Evolutionary conservation across 2,329 filamentous ascomycete species (phyloP), one percentile per base, ranked within the genome.

Genomic region (Ascochyta koolunga): DNA sequence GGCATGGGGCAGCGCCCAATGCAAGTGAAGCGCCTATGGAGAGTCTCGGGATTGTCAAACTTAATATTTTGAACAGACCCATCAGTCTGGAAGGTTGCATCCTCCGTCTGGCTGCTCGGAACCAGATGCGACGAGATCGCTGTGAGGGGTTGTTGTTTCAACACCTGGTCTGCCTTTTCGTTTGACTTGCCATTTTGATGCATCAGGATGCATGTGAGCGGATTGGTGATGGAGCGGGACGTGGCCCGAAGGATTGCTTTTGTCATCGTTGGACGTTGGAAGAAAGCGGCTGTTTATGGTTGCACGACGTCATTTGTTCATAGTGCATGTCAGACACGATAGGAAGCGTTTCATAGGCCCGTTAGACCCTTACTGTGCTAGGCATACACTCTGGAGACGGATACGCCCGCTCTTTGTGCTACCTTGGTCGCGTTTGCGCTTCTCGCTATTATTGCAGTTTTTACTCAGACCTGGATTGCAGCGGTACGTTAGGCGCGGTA

Each of bases 341-440:
- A 45, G 39, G 35, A 29, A 45, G 31, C 40, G 51, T 54, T 54
- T 49, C 51, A 54, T 39, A 29, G 44, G 24, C 44, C 51, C 35
- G 39, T 22, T 27, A 45, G 35, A 54, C 46, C 45, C 51, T 54
- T 49, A 40, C 41, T 41, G n/a, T 50, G 39, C 36, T 16, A 54
- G 40, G 35, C 45, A 37, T 24, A 35, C 19, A 15, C 29, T 33
- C 45, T 40, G 35, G 22, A 49, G 45, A 37, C 40, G 45, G 51
- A 24, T 50, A 41, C 40, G 36, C 24, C 45, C 46, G 41, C 45
- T 39, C 3, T 21, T 40, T 46, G 51, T 54, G 41, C 33, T 31
- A 54, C 51, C 31, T 9, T 32, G 33, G 21, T 33, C 37, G 8
- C n/a, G 15, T 41, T 41, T 41, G 35, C 40, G n/a, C 38, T 31